phyloP scores from a whole-genome alignment of 805 yeast species.

The Candida taoyuanica region DNA sequence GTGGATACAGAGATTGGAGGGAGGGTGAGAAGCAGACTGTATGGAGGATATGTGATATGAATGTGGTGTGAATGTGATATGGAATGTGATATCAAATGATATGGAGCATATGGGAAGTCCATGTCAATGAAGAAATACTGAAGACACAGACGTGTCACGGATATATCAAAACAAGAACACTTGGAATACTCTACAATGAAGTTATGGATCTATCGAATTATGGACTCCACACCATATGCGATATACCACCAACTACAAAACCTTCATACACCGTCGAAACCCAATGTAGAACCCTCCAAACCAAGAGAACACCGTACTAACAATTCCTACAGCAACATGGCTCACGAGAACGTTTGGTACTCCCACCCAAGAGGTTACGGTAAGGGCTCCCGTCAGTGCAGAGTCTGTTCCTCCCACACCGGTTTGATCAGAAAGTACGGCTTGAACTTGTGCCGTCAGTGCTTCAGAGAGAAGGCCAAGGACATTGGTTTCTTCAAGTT shows the following conservation, averaged over 20 bases:
- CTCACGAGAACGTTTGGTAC: slow-evolving; percentile 99
- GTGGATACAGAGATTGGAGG: no score
- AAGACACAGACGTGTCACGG: background rate
- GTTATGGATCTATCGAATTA: no score
- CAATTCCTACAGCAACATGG: slow-evolving; percentile 61
- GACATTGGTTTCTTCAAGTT: slow-evolving; percentile 99
- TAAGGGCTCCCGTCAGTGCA: slow-evolving; percentile 99
- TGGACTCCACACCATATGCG: no score
- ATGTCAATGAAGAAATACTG: background rate
- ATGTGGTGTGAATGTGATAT: no score
- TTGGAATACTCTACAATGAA: no score
- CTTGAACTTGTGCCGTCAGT: slow-evolving; percentile 99
- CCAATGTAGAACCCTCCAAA: no score
- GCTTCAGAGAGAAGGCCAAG: slow-evolving; percentile 99
- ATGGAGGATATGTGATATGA: background rate
- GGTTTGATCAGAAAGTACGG: slow-evolving; percentile 99
- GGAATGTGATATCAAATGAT: no score
- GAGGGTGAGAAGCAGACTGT: background rate
- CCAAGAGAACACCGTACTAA: no score
- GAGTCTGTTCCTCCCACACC: slow-evolving; percentile 97
- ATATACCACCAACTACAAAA: no score
- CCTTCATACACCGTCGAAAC: no score
- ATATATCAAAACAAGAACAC: no score
- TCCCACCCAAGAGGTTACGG: slow-evolving; percentile 99
- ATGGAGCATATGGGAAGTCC: no score